These are phyloP conservation scores for Ganoderma leucocontextum DNA, from an alignment of 1,284 basidiomycete species.

Conservation along the genomic window DNA sequence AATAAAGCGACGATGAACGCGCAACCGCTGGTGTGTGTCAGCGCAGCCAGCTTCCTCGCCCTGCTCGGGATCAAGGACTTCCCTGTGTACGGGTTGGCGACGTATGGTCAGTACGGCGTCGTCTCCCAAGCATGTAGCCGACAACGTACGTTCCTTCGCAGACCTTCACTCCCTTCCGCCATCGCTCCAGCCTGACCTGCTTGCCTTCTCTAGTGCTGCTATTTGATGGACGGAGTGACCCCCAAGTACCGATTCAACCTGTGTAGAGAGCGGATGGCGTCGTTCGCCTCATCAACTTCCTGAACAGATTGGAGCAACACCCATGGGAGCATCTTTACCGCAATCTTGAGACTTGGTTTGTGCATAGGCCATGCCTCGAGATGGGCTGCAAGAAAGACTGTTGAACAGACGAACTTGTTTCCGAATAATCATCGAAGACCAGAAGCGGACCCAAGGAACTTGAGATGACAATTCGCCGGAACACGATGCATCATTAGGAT, in stretches of 20 bases:
- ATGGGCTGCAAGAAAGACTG: too few species aligned
- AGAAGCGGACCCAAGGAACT: too few species aligned
- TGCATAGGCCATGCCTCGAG: too few species aligned
- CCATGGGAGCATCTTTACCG: too few species aligned
- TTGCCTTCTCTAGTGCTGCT: background rate
- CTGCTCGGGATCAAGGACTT: conserved; percentile 8
- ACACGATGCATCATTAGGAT: conserved; percentile 1
- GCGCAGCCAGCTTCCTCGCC: background rate
- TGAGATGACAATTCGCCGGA: background rate
- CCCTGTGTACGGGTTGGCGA: conserved; percentile 2
- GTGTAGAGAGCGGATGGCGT: background rate
- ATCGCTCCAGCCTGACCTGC: background rate
- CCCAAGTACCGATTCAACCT: background rate
- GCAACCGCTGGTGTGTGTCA: background rate
- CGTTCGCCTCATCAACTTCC: background rate
- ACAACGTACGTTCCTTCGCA: background rate
- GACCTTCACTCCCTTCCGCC: background rate
- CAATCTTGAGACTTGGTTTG: too few species aligned
- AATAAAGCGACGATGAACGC: background rate
- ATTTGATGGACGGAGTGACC: background rate
- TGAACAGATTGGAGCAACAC: background rate
- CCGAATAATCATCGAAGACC: too few species aligned
- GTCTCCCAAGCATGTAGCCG: background rate
- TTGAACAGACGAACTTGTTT: too few species aligned
- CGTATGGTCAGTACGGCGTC: background rate